A percentile compares a stretch with the other conserved stretches of the same genome.
phyloP scores from a whole-genome alignment of 2,329 filamentous ascomycete species.

The Xylariomycetidae sp. region DNA sequence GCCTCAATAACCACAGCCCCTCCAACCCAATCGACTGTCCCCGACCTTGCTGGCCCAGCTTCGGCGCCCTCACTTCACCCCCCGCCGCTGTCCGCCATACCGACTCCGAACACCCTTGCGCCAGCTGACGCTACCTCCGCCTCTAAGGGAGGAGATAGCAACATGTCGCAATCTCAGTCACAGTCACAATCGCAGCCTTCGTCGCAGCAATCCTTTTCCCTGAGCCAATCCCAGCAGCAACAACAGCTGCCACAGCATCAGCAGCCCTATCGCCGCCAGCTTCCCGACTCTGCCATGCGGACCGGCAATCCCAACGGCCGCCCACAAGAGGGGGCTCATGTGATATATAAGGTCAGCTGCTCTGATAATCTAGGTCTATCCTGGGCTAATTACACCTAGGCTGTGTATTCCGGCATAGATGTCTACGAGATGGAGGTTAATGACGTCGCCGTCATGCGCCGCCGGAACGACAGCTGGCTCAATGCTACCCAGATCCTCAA shows the following conservation, averaged over 20 bases:
- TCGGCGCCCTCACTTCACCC: too few relatives aligned
- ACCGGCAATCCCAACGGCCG: constrained; percentile 19
- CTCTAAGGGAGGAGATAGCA: constrained; percentile 26
- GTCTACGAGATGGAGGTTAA: constrained; percentile 99
- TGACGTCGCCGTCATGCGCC: constrained; percentile 88
- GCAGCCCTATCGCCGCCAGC: constrained; percentile 40
- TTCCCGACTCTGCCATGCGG: constrained; percentile 32
- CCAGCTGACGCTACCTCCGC: too few relatives aligned
- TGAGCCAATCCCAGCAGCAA: constrained; percentile 42
- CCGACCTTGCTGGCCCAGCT: too few relatives aligned
- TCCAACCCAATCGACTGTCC: too few relatives aligned
- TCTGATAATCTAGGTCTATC: too few relatives aligned
- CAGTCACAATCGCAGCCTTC: constrained; percentile 39
- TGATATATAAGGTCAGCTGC: too few relatives aligned
- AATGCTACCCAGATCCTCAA: constrained; percentile 99
- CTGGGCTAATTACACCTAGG: too few relatives aligned
- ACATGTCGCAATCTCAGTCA: too few relatives aligned
- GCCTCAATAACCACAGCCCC: too few relatives aligned
- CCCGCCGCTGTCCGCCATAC: constrained; percentile 5
- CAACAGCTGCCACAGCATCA: constrained; percentile 34
- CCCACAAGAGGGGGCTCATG: too few relatives aligned
- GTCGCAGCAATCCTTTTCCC: constrained; percentile 52
- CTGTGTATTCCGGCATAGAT: constrained; percentile 90
- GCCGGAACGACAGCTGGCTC: constrained; percentile 90
- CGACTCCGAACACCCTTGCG: too few relatives aligned